phyloP scores from a whole-genome alignment of 176 grass and related monocot genomes.

The Luzula sylvatica region DNA sequence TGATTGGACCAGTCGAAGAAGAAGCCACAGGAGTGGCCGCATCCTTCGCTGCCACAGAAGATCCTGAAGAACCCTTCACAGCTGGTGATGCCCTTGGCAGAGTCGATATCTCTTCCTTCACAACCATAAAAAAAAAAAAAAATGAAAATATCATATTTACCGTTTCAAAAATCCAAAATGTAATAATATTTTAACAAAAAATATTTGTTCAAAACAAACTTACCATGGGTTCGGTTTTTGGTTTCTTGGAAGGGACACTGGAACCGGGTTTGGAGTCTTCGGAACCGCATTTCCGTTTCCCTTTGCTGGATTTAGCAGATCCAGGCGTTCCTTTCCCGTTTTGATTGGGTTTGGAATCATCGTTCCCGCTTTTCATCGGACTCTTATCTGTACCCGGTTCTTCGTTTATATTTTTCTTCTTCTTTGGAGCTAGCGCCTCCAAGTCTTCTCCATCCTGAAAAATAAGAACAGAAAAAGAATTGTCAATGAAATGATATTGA shows the following conservation, averaged over 20 bases:
- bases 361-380: conserved; percentile 45
- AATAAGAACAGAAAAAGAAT: neutral
- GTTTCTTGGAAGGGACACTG: conserved; percentile 52
- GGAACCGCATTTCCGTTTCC: conserved; percentile 67
- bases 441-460: conserved; percentile 73
- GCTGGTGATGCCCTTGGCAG: conserved; percentile 25
- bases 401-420: conserved; percentile 65
- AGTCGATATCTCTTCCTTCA: conserved; percentile 31
- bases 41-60: neutral
- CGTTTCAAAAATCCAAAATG: no score
- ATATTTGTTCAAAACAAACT: conserved; percentile 26
- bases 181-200: no score
- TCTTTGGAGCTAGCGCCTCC: conserved; percentile 75
- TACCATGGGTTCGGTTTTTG: conserved; percentile 54
- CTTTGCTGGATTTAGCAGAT: conserved; percentile 67
- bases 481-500: neutral
- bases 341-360: conserved; percentile 36
- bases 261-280: conserved; percentile 53
- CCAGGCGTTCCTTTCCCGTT: conserved; percentile 39
- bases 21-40: neutral
- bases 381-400: conserved; percentile 58
- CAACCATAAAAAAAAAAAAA: conserved; percentile 1
- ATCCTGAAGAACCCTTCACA: neutral
- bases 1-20: conserved; percentile 41
- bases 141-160: no score